Base-by-base conservation (phyloP, 768 basidiomycete species). In the Lactifluus echinatus region DNA sequence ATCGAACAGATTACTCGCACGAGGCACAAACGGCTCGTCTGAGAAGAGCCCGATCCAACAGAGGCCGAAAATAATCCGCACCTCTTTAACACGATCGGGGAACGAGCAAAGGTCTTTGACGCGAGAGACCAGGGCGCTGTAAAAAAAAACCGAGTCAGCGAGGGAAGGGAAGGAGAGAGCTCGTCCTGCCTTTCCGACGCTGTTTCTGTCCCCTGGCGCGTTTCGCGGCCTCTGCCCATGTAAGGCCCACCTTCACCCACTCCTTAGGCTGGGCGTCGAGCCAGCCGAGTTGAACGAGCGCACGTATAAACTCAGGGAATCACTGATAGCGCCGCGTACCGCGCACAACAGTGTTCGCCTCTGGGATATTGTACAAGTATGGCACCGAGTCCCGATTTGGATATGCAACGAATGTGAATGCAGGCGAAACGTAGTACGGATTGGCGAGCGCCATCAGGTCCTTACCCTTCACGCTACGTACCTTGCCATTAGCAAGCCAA, bases 11-110 rank as follows among this genome's bases (percentile, higher is more conserved):
- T 89, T 93, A 34, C 78, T 78, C 31, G 76, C 82, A 40, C 88
- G 81, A 1, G 83, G 76, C 29, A 67, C 74, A 29, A 84, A 81
- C 56, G 78, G 78, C 61, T 81, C 82, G 1, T 72, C 61, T 23
- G 91, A 93, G 77, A 99, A 89, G 48, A 97, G 76, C 28, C 96
- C 96, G 67, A 97, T 88, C 89, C 93, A 93, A 63, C 85, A 82
- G 62, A 97, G 73, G 33, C 95, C 96, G 19, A 90, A 87, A 66
- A 93, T 78, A 71, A 99, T 89, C 57, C 93, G 82, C 56, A 75
- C 73, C 47, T 78, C 74, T 69, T 94, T 92, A 4, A 76, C 70
- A 44, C 79, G 81, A 65, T 79, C 74, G 3, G 90, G 83, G 82
- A 93, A 92, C 36, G 75, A 71, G 71, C 81, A 83, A 63, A 92